Conservation (phyloP, 1,139 yeast genomes). For the Pichia sp. region DNA sequence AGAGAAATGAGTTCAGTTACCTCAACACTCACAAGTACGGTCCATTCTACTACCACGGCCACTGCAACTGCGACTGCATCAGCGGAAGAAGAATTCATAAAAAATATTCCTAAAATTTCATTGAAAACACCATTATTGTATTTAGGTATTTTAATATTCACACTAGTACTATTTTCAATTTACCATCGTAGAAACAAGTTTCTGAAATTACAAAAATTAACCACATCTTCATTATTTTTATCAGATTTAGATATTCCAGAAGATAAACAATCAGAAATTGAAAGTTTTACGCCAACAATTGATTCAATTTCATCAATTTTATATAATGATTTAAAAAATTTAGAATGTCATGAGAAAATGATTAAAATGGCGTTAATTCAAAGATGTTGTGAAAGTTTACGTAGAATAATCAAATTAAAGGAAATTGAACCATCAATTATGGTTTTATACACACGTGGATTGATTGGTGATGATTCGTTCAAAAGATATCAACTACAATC, state of each 20-base stretch:
- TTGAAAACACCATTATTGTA: conserved; percentile 80
- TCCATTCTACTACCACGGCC: not conserved
- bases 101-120: conserved; percentile 43
- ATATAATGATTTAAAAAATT: conserved; percentile 10
- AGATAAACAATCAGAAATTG: not conserved
- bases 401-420: conserved; percentile 63
- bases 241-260: conserved; percentile 7
- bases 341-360: conserved; percentile 55
- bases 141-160: conserved; percentile 60
- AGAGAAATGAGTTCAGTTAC: not conserved
- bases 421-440: conserved; percentile 64
- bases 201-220: conserved; percentile 34
- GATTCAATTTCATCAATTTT: conserved; percentile 17
- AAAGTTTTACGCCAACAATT: conserved; percentile 8
- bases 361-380: conserved; percentile 77
- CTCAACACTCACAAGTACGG: not conserved
- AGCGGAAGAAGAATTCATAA: conserved; percentile 3
- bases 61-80: conserved; percentile 9
- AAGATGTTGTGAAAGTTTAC: conserved; percentile 66
- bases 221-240: conserved; percentile 29
- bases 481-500: conserved; percentile 73
- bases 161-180: conserved; percentile 70
- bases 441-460: conserved; percentile 74
- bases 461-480: conserved; percentile 83
- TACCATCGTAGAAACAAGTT: conserved; percentile 55